phyloP scores from a whole-genome alignment of 2,329 filamentous ascomycete genomes.

The Neofusicoccum ribis region DNA sequence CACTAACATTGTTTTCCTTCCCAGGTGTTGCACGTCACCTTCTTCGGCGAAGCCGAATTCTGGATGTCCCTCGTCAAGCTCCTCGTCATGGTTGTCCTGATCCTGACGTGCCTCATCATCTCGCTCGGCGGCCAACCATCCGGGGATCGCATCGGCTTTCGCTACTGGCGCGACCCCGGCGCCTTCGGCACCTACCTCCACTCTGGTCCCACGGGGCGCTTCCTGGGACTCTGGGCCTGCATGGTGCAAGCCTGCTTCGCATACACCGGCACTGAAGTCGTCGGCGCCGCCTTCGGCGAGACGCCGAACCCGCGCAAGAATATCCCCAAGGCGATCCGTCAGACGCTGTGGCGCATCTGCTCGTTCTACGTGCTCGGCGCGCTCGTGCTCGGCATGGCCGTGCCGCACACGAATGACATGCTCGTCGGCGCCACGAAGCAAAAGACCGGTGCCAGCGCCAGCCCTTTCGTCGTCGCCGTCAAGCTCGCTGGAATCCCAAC shows the following conservation, averaged over 20 bases:
- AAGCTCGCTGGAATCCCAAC: constrained; percentile 45
- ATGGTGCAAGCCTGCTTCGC: constrained; percentile 66
- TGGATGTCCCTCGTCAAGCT: constrained; percentile 44
- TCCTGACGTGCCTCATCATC: constrained; percentile 44
- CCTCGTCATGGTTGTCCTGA: constrained; percentile 45
- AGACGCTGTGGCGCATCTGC: constrained; percentile 48
- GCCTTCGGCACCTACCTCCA: constrained; percentile 55
- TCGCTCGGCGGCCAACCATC: constrained; percentile 51
- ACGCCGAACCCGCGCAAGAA: constrained; percentile 63
- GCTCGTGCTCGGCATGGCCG: constrained; percentile 58
- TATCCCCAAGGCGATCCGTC: constrained; percentile 58
- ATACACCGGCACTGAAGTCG: constrained; percentile 63
- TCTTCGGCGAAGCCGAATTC: constrained; percentile 47
- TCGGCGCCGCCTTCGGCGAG: constrained; percentile 56
- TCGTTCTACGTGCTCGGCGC: constrained; percentile 47
- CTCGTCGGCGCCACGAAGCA: constrained; percentile 42
- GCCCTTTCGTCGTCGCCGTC: constrained; percentile 56
- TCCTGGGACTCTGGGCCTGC: constrained; percentile 56
- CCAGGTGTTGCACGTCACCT: constrained; percentile 18
- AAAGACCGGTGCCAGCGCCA: constrained; percentile 50
- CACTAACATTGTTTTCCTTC: too few species aligned
- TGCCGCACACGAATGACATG: constrained; percentile 53
- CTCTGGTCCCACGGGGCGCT: not conserved
- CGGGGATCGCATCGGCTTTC: constrained; percentile 61
- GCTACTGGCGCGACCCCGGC: constrained; percentile 60